Evolutionary conservation across 2,329 filamentous ascomycete genomes (phyloP), one percentile per base, ranked within the genome.

Genomic region (Cladosporium sp.): DNA sequence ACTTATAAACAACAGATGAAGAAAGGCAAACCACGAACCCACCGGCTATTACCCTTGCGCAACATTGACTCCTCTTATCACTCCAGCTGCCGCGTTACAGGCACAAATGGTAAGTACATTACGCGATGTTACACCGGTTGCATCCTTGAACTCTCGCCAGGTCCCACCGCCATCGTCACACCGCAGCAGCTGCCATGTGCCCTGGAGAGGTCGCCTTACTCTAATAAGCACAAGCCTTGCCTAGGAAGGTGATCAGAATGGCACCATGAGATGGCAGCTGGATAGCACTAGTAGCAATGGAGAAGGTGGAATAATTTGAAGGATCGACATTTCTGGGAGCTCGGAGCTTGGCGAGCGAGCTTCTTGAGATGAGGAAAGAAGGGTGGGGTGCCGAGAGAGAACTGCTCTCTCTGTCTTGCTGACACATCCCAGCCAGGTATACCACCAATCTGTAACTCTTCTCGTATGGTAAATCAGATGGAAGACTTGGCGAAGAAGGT

Each of bases 201-300:
- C 4, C 24, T 41, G 2, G 36, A 47, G 38, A 21, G 38, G 38
- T 59, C 15, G 30, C 30, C 59, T 52, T 36, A 47, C 47, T 52
- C 28, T 34, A 64, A 47, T 28, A 38, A 64, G 51, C 21, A 44
- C 38, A 64, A 64, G 61, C 51, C 44, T 62, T 62, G 61, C 36
- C 61, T 36, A 34, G 52, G 51, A 57, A 2, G 36, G 51, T 54
- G 61, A 64, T 64, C 57, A 64, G 61, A 32, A 36, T 34, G 51
- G 15, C 57, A 38, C 24, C 4, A 18, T 24, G 38, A 36, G 28
- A 21, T 38, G 32, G 32, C 24, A 24, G 55, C 32, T 6, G 32
- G 32, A 49, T 38, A 57, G 28, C 30, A 58, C 61, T 64, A 64
- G 51, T 32, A 24, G 32, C 51, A 54, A 47, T 47, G 36, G 7